Conservation (phyloP, 2,329 filamentous ascomycete species). For the Aspergillus brasiliensis region DNA sequence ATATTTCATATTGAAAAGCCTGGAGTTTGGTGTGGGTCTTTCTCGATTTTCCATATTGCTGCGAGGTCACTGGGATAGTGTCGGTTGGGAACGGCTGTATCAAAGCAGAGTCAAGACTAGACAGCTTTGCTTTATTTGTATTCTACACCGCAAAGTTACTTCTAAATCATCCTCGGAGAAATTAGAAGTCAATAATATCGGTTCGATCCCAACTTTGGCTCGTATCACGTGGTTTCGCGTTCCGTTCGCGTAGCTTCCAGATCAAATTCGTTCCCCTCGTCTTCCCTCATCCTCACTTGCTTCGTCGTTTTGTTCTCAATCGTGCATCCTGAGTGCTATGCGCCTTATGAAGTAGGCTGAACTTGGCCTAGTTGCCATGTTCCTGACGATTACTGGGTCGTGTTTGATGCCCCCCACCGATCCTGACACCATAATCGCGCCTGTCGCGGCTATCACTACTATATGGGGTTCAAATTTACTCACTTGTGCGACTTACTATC, state of each 20-base stretch:
- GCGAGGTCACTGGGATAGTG: constrained; percentile 18
- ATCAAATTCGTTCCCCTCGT: neutral
- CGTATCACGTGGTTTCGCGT: neutral
- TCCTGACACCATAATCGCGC: neutral
- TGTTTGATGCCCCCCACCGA: neutral
- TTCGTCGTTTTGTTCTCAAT: neutral
- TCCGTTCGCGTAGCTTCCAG: neutral
- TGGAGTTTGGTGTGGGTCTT: constrained; percentile 34
- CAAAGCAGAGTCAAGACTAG: constrained; percentile 7
- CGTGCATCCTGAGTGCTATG: neutral
- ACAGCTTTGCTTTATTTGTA: constrained; percentile 18
- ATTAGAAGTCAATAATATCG: neutral
- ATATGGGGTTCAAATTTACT: constrained; percentile 60
- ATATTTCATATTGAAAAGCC: constrained; percentile 26
- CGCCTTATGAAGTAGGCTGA: neutral
- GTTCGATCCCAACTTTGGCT: neutral
- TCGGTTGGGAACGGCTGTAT: constrained; percentile 17
- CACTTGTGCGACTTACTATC: constrained; percentile 74
- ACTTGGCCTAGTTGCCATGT: neutral
- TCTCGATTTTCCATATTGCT: constrained; percentile 15
- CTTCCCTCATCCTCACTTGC: neutral
- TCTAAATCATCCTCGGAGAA: neutral
- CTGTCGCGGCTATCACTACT: neutral
- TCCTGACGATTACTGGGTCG: neutral
- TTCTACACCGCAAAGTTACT: constrained; percentile 15